Conservation (phyloP, 106 monocot species). For the Gastrodia elata region DNA sequence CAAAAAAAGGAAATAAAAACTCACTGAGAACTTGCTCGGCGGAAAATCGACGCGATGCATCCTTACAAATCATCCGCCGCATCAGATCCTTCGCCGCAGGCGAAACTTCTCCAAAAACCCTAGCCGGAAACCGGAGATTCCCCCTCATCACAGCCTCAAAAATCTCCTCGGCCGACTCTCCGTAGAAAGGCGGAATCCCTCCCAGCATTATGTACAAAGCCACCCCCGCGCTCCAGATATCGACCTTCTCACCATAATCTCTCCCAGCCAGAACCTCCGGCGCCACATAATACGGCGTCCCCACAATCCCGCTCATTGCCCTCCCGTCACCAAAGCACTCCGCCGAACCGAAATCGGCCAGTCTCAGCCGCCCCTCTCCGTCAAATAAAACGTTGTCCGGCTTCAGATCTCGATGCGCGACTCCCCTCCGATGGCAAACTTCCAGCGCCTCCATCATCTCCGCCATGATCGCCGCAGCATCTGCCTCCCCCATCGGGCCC, state of each 20-base stretch:
- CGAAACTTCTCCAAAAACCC: conserved; percentile 42
- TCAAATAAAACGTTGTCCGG: conserved; percentile 81
- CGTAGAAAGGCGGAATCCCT: conserved; percentile 70
- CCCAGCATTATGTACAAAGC: conserved; percentile 63
- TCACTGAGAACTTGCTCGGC: conserved; percentile 90
- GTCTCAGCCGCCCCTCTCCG: conserved; percentile 16
- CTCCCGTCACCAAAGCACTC: conserved; percentile 37
- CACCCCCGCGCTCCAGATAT: conserved; percentile 90
- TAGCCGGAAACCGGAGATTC: conserved; percentile 70
- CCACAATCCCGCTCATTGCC: conserved; percentile 58
- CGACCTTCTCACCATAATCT: conserved; percentile 79
- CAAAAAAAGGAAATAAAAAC: conserved; percentile 1
- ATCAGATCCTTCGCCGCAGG: conserved; percentile 74
- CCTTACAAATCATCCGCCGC: conserved; percentile 74
- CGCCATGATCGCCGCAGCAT: conserved; percentile 36
- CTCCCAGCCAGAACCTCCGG: conserved; percentile 69
- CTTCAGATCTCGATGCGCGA: conserved; percentile 84
- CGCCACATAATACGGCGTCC: conserved; percentile 91
- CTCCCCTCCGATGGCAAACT: conserved; percentile 61
- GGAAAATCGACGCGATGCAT: conserved; percentile 50
- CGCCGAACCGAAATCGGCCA: conserved; percentile 82
- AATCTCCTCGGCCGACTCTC: conserved; percentile 60
- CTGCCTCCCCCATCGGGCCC: conserved; percentile 37
- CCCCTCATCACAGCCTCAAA: conserved; percentile 69
- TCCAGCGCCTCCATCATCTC: conserved; percentile 57